Evolutionary conservation across 2,329 filamentous ascomycete species (phyloP).

Genomic region (Fusarium zealandicum): DNA sequence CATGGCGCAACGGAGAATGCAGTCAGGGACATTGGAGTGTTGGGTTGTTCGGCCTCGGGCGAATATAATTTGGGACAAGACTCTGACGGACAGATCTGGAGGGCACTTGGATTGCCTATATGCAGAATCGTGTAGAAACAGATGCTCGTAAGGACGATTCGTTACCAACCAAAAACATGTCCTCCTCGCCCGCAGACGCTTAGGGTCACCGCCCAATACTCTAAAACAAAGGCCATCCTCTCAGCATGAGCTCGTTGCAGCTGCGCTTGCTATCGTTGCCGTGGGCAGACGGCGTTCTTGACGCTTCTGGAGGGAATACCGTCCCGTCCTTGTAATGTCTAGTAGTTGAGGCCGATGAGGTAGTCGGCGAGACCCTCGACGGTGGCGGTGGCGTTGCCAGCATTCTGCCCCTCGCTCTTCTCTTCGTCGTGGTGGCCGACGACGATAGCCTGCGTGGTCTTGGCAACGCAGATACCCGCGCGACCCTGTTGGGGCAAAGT

Average conservation of each 20-base stretch:
- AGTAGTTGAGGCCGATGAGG: conserved; percentile 81
- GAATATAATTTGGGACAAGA: conserved; percentile 1
- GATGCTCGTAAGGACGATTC: conserved; percentile 32
- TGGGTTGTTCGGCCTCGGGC: not conserved
- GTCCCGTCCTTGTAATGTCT: conserved; percentile 43
- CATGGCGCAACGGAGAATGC: conserved; percentile 17
- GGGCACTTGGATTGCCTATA: conserved; percentile 39
- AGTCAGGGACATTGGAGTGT: conserved; percentile 14
- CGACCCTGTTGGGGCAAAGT: conserved; percentile 61
- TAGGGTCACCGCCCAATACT: conserved; percentile 32
- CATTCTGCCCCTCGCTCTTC: conserved; percentile 71
- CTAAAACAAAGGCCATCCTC: conserved; percentile 37
- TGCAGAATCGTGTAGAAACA: conserved; percentile 42
- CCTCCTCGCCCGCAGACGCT: conserved; percentile 30
- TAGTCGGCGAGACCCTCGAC: conserved; percentile 89
- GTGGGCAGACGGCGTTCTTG: conserved; percentile 26
- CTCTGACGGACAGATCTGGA: conserved; percentile 17
- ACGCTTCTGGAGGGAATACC: conserved; percentile 16
- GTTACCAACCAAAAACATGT: conserved; percentile 36
- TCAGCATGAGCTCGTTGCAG: conserved; percentile 35
- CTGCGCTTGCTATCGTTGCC: conserved; percentile 29
- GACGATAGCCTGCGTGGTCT: conserved; percentile 88
- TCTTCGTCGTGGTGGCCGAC: conserved; percentile 84
- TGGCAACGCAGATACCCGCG: conserved; percentile 81
- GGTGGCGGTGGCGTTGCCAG: conserved; percentile 77